Percentiles rank a stretch among this genome's conserved stretches.
phyloP scores from a whole-genome alignment of 116 monocot genomes.

The Phalaenopsis hybrid region DNA sequence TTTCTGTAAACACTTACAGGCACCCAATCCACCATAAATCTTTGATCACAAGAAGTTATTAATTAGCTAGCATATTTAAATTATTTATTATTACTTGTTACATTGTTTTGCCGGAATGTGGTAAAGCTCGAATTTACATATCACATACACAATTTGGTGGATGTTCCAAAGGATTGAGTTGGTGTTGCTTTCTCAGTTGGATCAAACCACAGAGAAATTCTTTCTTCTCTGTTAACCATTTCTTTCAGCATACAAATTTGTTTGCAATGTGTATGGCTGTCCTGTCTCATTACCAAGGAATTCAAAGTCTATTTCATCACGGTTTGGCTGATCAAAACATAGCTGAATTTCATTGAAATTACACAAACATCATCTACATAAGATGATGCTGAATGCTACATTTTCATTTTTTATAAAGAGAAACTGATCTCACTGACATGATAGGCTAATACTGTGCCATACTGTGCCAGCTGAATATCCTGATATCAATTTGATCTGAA shows the following conservation, averaged over 20 bases:
- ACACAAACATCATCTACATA: background rate
- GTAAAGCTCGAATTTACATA: background rate
- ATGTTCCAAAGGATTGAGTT: conserved; percentile 44
- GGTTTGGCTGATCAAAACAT: conserved; percentile 34
- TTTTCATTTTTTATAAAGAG: background rate
- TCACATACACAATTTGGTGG: conserved; percentile 32
- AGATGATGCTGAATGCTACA: background rate
- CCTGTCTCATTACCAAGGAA: conserved; percentile 57
- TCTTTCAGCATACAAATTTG: conserved; percentile 39
- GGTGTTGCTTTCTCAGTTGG: conserved; percentile 36
- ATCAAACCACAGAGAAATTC: conserved; percentile 50
- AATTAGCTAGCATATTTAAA: background rate
- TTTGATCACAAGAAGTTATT: conserved; percentile 2
- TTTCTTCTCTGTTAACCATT: conserved; percentile 32
- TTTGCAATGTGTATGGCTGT: conserved; percentile 47
- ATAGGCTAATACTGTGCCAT: conserved; percentile 40
- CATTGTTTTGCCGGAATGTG: background rate
- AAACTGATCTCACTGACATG: conserved; percentile 27
- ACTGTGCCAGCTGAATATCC: conserved; percentile 48
- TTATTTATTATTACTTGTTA: background rate
- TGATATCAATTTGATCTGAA: conserved; percentile 50
- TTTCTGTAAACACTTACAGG: conserved; percentile 53
- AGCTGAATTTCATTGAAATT: conserved; percentile 11
- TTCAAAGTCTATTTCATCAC: conserved; percentile 54
- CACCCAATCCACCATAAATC: conserved; percentile 63